Base-by-base conservation (phyloP, 2,329 filamentous ascomycete genomes). In the Gnomoniopsis smithogilvyi region DNA sequence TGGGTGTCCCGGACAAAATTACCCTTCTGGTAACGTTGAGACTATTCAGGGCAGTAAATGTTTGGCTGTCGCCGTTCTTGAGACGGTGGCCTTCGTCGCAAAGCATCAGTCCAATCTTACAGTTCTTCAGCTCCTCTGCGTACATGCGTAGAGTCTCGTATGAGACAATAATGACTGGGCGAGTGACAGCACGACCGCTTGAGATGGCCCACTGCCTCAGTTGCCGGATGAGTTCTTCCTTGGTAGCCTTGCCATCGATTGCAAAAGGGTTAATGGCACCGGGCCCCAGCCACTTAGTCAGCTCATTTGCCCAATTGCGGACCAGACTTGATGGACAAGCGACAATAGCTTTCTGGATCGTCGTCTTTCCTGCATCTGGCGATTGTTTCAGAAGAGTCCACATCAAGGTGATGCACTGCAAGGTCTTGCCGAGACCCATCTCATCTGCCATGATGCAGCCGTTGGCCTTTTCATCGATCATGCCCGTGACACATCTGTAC, bases 371-470 rank as follows among this genome's bases (percentile, higher is more conserved):
- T n/a, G 94, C 92, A 45, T 97, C 92, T 0, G 95, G 91, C 0
- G 93, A 96, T 70, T 99, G 95, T 72, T 97, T 98, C 17, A 99
- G 77, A 1, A 99, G 76, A 1, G 95, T 99, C 95, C 95, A 99
- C 80, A 99, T 88, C 52, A 99, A 82, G 0, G 95, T 85, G 68
- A 99, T 99, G 73, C 95, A 99, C 78, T 99, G 95, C 47, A 99
- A 76, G 19, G 95, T 99, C 77, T 99, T 99, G 58, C 95, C 95
- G 33, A 99, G 78, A 66, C 95, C 95, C 95, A 99, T 99, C 72
- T 97, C 95, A 72, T 99, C 95, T 55, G 95, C 95, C 95, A 99
- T 99, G 71, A 99, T 99, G 74, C 95, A 99, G 2, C 95, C 95
- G 72, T 97, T 91, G 51, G 95, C 95, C 67, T 94, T 94, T 41